Percentiles rank a stretch among this genome's conserved stretches.
Evolutionary conservation across 2,329 filamentous ascomycete genomes (phyloP).

Genomic region (Calonectria honghensis): DNA sequence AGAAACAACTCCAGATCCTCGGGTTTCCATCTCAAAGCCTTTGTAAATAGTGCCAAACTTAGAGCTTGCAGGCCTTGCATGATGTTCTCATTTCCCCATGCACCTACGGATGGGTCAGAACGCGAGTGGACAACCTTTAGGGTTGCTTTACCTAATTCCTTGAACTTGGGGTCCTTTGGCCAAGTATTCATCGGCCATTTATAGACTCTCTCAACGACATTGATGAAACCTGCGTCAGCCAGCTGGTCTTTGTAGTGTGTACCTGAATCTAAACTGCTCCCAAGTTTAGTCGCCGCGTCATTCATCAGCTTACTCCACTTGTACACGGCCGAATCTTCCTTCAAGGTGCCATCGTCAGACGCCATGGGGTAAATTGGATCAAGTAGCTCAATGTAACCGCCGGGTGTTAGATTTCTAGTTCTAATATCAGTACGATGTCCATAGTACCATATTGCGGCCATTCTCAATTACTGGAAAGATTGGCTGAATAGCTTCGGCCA

Average conservation of each 20-base stretch:
- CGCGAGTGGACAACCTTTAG: too few species aligned
- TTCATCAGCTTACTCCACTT: conserved; percentile 44
- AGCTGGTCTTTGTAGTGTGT: conserved; percentile 43
- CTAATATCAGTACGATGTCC: not conserved
- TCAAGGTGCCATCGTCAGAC: conserved; percentile 40
- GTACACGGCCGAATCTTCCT: conserved; percentile 38
- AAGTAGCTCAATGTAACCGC: conserved; percentile 43
- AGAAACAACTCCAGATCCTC: conserved; percentile 24
- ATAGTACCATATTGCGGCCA: not conserved
- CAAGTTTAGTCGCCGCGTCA: conserved; percentile 32
- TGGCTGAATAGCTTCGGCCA: conserved; percentile 37
- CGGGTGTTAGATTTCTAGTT: conserved; percentile 40
- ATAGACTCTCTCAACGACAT: conserved; percentile 36
- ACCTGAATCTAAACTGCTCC: conserved; percentile 29
- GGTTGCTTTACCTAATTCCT: conserved; percentile 31
- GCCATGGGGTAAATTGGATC: conserved; percentile 40
- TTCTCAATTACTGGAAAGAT: conserved; percentile 19
- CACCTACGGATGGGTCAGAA: not conserved
- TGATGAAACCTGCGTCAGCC: conserved; percentile 36
- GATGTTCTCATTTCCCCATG: conserved; percentile 20
- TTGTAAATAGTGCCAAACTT: conserved; percentile 18
- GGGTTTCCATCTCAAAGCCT: conserved; percentile 1
- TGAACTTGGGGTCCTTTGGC: conserved; percentile 35
- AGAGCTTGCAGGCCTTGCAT: conserved; percentile 16
- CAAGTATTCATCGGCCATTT: conserved; percentile 46